Percentiles rank a stretch among this genome's conserved stretches.
phyloP scores from a whole-genome alignment of 2,329 filamentous ascomycete species.

The Ophiostoma fasciatum region DNA sequence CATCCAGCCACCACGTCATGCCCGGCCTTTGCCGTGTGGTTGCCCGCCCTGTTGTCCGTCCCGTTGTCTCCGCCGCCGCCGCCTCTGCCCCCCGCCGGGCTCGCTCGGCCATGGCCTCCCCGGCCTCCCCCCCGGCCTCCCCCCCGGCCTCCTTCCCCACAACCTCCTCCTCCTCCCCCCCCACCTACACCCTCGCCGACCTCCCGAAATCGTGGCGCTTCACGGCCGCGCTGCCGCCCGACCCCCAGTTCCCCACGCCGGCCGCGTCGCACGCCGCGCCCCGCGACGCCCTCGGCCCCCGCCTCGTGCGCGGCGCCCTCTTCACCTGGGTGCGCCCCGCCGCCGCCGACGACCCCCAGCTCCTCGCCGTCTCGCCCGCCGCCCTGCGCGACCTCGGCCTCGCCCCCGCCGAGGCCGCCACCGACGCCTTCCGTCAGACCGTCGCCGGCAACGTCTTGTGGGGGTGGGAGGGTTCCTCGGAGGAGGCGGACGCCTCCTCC shows the following conservation, averaged over 20 bases:
- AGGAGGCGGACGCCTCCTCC: not conserved
- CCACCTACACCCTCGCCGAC: constrained; percentile 31
- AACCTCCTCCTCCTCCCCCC: not conserved
- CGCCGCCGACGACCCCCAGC: constrained; percentile 52
- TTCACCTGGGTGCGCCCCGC: constrained; percentile 89
- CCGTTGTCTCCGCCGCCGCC: too few species aligned
- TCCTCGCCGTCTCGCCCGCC: constrained; percentile 65
- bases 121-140: too few species aligned
- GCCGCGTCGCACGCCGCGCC: constrained; percentile 67
- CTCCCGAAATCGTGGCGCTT: constrained; percentile 53
- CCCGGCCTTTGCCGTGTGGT: too few species aligned
- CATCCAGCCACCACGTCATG: too few species aligned
- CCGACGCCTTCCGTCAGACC: constrained; percentile 59
- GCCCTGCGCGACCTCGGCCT: constrained; percentile 76
- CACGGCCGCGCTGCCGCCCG: constrained; percentile 55
- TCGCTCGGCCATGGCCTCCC: too few species aligned
- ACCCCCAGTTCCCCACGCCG: constrained; percentile 66
- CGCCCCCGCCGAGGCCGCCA: constrained; percentile 48
- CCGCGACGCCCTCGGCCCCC: constrained; percentile 60
- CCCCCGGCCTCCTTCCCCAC: too few species aligned
- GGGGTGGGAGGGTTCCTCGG: constrained; percentile 45
- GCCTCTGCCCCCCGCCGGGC: too few species aligned
- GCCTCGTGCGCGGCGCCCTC: constrained; percentile 68
- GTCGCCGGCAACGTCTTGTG: constrained; percentile 73
- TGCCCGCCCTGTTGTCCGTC: too few species aligned